Percentiles rank a stretch among this genome's conserved stretches.
Evolutionary conservation across 2,329 filamentous ascomycete genomes (phyloP).

Genomic region (Dendryphion nanum): DNA sequence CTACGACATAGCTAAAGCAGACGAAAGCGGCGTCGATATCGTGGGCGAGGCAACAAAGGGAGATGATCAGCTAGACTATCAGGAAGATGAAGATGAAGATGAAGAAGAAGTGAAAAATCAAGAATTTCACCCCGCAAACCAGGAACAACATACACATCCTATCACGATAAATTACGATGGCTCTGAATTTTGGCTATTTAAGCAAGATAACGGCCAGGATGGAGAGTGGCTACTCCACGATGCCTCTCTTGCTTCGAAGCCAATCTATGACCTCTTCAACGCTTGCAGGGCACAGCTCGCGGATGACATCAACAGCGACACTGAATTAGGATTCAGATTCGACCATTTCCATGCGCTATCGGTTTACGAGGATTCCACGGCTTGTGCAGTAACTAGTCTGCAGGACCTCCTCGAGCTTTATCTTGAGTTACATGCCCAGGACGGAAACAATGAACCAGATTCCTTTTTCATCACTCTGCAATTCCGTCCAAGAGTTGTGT

Average conservation of each 20-base stretch:
- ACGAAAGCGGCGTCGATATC: no score
- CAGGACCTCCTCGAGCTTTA: slow-evolving; percentile 60
- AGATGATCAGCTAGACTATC: no score
- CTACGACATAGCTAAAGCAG: no score
- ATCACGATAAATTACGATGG: slow-evolving; percentile 1
- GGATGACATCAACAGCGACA: slow-evolving; percentile 55
- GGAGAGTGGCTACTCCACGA: slow-evolving; percentile 32
- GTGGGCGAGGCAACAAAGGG: no score
- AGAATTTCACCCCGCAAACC: neutral
- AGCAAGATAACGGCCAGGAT: slow-evolving; percentile 28
- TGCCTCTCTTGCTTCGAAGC: slow-evolving; percentile 17
- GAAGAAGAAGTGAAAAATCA: no score
- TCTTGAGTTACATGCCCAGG: slow-evolving; percentile 58
- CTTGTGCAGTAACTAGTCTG: slow-evolving; percentile 27
- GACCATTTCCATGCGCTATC: slow-evolving; percentile 40
- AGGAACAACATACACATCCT: neutral
- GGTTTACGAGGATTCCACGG: slow-evolving; percentile 30
- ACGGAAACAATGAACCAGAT: slow-evolving; percentile 52
- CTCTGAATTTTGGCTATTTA: slow-evolving; percentile 10
- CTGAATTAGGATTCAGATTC: slow-evolving; percentile 43
- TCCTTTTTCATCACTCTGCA: slow-evolving; percentile 59
- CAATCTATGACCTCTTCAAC: slow-evolving; percentile 55
- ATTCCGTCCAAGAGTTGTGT: slow-evolving; percentile 54
- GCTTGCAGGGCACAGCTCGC: slow-evolving; percentile 56
- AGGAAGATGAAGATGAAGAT: no score